Conservation (phyloP, 1,139 yeast species). For the Debaryomyces udenii region DNA sequence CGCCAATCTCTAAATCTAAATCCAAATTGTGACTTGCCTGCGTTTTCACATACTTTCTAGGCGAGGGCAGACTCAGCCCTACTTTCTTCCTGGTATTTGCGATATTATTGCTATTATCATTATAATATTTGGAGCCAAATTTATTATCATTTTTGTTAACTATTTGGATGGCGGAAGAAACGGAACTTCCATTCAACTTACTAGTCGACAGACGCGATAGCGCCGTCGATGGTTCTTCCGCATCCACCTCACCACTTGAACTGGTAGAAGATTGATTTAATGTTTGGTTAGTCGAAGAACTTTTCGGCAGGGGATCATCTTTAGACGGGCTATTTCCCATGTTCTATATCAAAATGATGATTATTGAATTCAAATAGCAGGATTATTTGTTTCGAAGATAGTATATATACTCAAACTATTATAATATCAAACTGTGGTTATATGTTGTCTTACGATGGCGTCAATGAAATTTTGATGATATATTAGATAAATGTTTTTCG, state of each 20-base stretch:
- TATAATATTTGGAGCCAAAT: conserved; percentile 16
- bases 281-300: conserved; percentile 20
- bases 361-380: background rate
- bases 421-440: background rate
- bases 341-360: conserved; percentile 10
- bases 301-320: conserved; percentile 55
- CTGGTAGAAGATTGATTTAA: conserved; percentile 19
- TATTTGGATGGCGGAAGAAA: conserved; percentile 21
- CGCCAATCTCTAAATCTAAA: conserved; percentile 48
- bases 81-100: conserved; percentile 10
- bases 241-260: conserved; percentile 40
- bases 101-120: conserved; percentile 15
- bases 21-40: conserved; percentile 16
- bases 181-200: conserved; percentile 14
- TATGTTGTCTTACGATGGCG: background rate
- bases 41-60: conserved; percentile 4
- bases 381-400: conserved; percentile 4
- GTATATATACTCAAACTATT: conserved; percentile 6
- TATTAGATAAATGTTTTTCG: background rate
- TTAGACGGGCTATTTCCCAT: conserved; percentile 69
- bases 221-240: conserved; percentile 51
- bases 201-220: conserved; percentile 37
- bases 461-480: background rate
- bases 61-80: background rate
- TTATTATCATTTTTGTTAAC: conserved; percentile 15